Base-by-base conservation (phyloP, 345 rosid species). In the Camelina laxa region DNA sequence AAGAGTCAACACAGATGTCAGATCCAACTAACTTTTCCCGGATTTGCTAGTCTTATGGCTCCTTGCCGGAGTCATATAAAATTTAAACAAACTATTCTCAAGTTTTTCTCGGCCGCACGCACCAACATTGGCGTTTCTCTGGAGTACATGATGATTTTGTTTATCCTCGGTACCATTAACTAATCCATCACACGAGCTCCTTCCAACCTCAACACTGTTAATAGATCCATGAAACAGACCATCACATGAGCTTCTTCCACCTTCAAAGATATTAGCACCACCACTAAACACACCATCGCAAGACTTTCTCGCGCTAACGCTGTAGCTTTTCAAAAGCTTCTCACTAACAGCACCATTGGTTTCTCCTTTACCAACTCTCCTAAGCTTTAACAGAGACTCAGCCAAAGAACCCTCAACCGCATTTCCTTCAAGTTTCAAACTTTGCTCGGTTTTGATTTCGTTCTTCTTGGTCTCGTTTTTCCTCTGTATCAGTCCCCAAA, bases 401-500 rank as follows among this genome's bases (percentile, higher is more conserved):
- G 83, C 81, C 17, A 83, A 47, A 15, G 80, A 75, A 69, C 80
- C 85, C 56, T 87, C 80, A 2, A 75, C 67, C 3, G 53, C 91
- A 70, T 68, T 80, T 2, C 80, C 85, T 50, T 77, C 81, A 27
- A 35, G 45, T 67, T 61, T 79, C 70, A 73, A 78, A 67, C 74
- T 73, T 19, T 73, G 62, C 53, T 69, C 78, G 41, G 61, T 65
- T 77, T 59, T 83, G 21, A 55, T 70, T 21, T 75, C 85, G 56
- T 67, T 78, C 24, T 81, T 80, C 20, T 4, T 27, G 1, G 73
- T 62, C 31, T 72, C 81, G 21, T 39, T 82, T 70, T 82, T 77
- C 82, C 85, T 79, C 67, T 80, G 89, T 17, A 85, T 87, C 55
- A 90, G 59, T 31, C 96, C 96, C 92, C 91, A 90, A 30, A 90